phyloP scores from a whole-genome alignment of 805 yeast genomes.

The Candida quercuum region DNA sequence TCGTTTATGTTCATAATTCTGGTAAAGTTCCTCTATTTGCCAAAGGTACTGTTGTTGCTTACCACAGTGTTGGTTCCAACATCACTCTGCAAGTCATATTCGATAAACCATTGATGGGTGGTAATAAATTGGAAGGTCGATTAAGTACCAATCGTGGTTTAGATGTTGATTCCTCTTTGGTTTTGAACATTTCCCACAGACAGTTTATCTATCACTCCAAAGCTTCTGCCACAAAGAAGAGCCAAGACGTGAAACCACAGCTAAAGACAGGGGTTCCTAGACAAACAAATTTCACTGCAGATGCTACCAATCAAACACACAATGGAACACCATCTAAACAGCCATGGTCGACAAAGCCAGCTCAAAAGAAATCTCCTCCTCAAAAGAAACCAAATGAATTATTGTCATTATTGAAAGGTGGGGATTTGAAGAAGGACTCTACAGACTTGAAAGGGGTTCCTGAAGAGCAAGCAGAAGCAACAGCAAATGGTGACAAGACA shows the following conservation, averaged over 20 bases:
- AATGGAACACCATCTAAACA: too few species aligned
- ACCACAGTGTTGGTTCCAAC: conserved; percentile 49
- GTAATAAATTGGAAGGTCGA: conserved; percentile 76
- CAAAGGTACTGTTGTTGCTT: conserved; percentile 87
- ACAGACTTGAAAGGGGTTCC: conserved; percentile 5
- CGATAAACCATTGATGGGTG: conserved; percentile 79
- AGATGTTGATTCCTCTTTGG: conserved; percentile 72
- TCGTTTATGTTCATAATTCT: conserved; percentile 73
- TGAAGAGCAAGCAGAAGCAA: conserved; percentile 11
- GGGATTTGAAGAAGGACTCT: conserved; percentile 9
- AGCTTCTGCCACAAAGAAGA: conserved; percentile 38
- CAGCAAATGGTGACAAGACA: conserved; percentile 25
- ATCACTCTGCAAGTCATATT: conserved; percentile 71
- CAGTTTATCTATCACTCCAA: conserved; percentile 76
- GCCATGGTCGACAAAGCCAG: conserved; percentile 22
- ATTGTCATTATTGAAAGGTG: conserved; percentile 37
- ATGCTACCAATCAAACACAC: too few species aligned
- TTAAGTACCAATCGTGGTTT: conserved; percentile 76
- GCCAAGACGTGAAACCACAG: too few species aligned
- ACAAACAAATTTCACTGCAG: too few species aligned
- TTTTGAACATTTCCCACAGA: conserved; percentile 68
- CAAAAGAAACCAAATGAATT: conserved; percentile 28
- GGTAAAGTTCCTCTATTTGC: conserved; percentile 87
- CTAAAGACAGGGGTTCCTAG: too few species aligned
- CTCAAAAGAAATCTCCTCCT: conserved; percentile 7